A percentile compares a stretch with the other conserved stretches of the same genome.
These are phyloP conservation scores for Pseudopediastrum boryanum DNA, from an alignment of 139 green algal genomes.

Conservation along the genomic window DNA sequence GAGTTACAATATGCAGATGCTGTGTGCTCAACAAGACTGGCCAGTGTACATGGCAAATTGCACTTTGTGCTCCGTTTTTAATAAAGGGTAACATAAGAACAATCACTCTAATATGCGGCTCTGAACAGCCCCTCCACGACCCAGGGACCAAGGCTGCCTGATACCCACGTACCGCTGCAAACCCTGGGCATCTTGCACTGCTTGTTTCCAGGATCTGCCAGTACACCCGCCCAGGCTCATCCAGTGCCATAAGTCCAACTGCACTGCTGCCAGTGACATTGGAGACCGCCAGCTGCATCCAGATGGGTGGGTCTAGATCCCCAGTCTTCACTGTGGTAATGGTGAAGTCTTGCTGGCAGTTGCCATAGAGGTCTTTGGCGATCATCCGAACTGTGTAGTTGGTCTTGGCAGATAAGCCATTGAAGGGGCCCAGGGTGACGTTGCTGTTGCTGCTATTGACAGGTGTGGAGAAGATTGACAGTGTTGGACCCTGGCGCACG, in stretches of 20 bases:
- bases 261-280: slow-evolving; percentile 20
- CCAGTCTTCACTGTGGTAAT: slow-evolving; percentile 52
- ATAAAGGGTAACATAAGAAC: no score
- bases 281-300: slow-evolving; percentile 15
- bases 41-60: no score
- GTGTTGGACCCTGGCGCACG: no score
- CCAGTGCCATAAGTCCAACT: slow-evolving; percentile 14
- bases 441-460: no score
- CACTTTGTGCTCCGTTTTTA: no score
- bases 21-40: no score
- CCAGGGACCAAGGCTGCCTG: no score
- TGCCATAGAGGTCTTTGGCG: slow-evolving; percentile 31
- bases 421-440: no score
- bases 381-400: slow-evolving; percentile 46
- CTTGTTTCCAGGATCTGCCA: neutral
- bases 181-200: neutral
- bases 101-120: no score
- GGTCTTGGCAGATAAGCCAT: slow-evolving; percentile 36
- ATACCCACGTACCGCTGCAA: neutral
- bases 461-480: no score
- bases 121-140: no score
- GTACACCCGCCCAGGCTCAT: slow-evolving; percentile 31
- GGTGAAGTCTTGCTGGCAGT: slow-evolving; percentile 38
- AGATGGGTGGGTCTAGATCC: slow-evolving; percentile 31
- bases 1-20: no score